These are phyloP conservation scores for Diutina pseudorugosa DNA, from an alignment of 1,139 yeast species.

Conservation along the genomic window DNA sequence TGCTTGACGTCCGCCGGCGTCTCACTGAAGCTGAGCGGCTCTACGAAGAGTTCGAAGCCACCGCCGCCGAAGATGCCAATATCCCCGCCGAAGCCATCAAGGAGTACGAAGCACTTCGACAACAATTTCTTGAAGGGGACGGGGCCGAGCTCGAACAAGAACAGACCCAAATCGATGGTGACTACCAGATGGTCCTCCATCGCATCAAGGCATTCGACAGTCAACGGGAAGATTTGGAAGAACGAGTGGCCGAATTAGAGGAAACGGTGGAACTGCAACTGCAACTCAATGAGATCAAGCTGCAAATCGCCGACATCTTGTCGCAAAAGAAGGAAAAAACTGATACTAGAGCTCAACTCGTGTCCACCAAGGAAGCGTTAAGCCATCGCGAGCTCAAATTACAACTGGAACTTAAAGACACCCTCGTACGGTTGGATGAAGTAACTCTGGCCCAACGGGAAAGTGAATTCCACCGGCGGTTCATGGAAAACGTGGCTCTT, in stretches of 20 bases:
- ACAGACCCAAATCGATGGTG: constrained; percentile 29
- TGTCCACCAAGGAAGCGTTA: constrained; percentile 33
- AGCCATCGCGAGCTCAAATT: constrained; percentile 39
- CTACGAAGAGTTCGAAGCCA: constrained; percentile 31
- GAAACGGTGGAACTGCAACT: not conserved
- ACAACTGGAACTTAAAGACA: constrained; percentile 54
- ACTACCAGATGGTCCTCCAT: constrained; percentile 28
- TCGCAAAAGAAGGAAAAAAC: constrained; percentile 20
- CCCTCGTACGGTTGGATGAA: constrained; percentile 54
- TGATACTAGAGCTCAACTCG: constrained; percentile 26
- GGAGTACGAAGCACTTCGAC: constrained; percentile 52
- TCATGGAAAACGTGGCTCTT: constrained; percentile 60
- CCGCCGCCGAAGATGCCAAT: constrained; percentile 16
- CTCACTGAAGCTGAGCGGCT: constrained; percentile 32
- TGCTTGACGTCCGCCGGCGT: constrained; percentile 26
- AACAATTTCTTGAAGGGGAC: constrained; percentile 40
- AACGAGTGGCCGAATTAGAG: not conserved
- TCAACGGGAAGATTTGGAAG: constrained; percentile 14
- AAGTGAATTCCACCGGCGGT: constrained; percentile 50
- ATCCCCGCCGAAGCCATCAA: constrained; percentile 40
- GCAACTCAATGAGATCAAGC: not conserved
- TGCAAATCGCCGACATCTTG: not conserved
- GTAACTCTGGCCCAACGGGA: constrained; percentile 68
- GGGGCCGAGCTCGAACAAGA: constrained; percentile 50
- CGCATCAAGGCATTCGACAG: constrained; percentile 28